These are phyloP conservation scores for Agaricus bisporus DNA, from an alignment of 768 basidiomycete species.

Conservation along the genomic window DNA sequence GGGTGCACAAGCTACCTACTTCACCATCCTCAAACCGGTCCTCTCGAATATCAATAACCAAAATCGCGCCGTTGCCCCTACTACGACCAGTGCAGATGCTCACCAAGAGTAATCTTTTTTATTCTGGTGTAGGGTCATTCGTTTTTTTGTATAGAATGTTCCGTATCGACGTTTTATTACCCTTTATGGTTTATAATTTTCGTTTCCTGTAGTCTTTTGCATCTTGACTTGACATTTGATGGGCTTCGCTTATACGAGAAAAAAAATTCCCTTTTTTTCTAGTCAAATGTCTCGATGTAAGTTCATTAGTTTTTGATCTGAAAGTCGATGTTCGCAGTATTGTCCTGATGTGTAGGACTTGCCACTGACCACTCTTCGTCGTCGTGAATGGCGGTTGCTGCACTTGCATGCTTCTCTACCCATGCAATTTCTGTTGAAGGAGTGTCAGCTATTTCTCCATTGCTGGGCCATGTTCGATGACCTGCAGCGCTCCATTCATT, in stretches of 20 bases:
- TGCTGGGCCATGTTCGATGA: too few species aligned
- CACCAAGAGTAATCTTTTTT: slow-evolving; percentile 23
- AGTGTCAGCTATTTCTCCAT: too few species aligned
- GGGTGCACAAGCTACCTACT: slow-evolving; percentile 85
- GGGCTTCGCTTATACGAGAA: not conserved
- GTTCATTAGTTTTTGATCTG: too few species aligned
- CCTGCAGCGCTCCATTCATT: too few species aligned
- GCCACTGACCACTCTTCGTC: too few species aligned
- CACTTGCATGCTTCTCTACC: too few species aligned
- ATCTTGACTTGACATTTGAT: not conserved
- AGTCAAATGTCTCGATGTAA: not conserved
- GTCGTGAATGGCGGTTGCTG: too few species aligned
- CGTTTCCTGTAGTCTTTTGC: not conserved
- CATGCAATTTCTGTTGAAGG: too few species aligned
- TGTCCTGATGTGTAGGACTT: too few species aligned
- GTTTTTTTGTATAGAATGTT: not conserved
- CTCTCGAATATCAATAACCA: slow-evolving; percentile 55
- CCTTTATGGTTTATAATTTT: not conserved
- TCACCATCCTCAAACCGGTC: slow-evolving; percentile 71
- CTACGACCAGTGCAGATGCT: slow-evolving; percentile 45
- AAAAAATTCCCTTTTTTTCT: not conserved
- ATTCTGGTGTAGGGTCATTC: not conserved
- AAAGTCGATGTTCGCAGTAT: too few species aligned
- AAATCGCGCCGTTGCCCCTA: slow-evolving; percentile 37
- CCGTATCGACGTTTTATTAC: not conserved